A percentile compares a stretch with the other conserved stretches of the same genome.
phyloP scores from a whole-genome alignment of 352 stramenopile species.

The Halophytophthora polymorphica region DNA sequence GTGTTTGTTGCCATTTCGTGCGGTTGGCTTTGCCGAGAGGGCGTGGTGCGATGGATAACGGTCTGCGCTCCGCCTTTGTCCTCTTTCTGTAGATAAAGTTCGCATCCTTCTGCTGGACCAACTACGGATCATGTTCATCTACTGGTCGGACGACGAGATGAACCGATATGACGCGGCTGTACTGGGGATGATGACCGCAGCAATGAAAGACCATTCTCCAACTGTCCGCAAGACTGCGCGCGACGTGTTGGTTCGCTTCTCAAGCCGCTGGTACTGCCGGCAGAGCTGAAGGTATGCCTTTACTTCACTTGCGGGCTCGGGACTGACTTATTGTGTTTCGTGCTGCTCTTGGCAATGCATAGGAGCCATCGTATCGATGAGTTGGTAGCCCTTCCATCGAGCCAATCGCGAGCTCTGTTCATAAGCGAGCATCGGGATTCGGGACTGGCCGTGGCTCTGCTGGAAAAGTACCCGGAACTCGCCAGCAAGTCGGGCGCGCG shows the following conservation, averaged over 20 bases:
- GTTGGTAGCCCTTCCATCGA: constrained; percentile 40
- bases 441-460: constrained; percentile 38
- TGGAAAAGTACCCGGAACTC: constrained; percentile 36
- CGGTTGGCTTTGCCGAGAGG: background rate
- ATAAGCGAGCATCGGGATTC: constrained; percentile 48
- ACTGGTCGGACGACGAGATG: constrained; percentile 50
- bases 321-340: background rate
- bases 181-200: constrained; percentile 44
- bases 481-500: constrained; percentile 18
- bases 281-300: background rate
- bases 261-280: constrained; percentile 42
- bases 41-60: background rate
- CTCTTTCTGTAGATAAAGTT: constrained; percentile 38
- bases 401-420: constrained; percentile 33
- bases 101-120: constrained; percentile 56
- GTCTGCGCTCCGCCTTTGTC: background rate
- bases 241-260: constrained; percentile 43
- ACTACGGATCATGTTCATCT: constrained; percentile 48
- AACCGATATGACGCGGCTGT: constrained; percentile 42
- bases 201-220: constrained; percentile 39
- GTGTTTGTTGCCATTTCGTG: background rate
- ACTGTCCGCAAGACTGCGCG: constrained; percentile 43
- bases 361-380: constrained; percentile 56
- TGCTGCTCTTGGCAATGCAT: background rate
- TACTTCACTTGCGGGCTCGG: background rate